Evolutionary conservation across 1,284 basidiomycete species (phyloP).

Genomic region (Athelia psychrophila): DNA sequence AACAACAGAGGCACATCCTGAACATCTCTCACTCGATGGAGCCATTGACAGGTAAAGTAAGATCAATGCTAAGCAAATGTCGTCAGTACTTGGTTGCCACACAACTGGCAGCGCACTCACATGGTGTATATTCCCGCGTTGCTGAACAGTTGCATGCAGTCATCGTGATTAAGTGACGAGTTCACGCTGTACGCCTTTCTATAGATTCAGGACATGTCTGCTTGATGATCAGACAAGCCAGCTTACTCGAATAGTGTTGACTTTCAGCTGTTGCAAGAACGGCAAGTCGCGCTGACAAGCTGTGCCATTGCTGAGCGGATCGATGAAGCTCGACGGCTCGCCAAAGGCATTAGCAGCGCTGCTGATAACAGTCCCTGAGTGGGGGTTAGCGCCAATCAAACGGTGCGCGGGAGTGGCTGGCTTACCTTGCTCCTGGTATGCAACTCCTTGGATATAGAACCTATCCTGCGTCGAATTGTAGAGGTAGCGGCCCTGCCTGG

Average conservation of each 20-base stretch:
- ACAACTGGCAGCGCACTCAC: conserved; percentile 38
- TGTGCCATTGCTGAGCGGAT: conserved; percentile 69
- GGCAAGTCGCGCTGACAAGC: conserved; percentile 81
- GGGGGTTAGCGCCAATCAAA: conserved; percentile 3
- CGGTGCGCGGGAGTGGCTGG: conserved; percentile 4
- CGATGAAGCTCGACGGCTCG: conserved; percentile 74
- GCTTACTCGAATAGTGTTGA: conserved; percentile 78
- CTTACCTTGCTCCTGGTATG: conserved; percentile 57
- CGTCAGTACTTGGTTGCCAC: not conserved
- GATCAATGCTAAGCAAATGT: conserved; percentile 62
- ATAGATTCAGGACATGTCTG: too few species aligned
- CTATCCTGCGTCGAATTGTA: conserved; percentile 70
- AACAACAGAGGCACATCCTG: too few species aligned
- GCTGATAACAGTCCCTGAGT: conserved; percentile 42
- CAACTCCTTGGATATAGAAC: conserved; percentile 83
- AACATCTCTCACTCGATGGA: conserved; percentile 56
- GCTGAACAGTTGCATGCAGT: conserved; percentile 79
- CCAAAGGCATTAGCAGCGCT: conserved; percentile 68
- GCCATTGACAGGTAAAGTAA: conserved; percentile 82
- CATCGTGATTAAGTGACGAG: conserved; percentile 78
- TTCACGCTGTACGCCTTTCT: conserved; percentile 90
- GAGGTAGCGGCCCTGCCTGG: conserved; percentile 74
- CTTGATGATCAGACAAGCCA: too few species aligned
- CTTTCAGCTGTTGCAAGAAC: conserved; percentile 65
- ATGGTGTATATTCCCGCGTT: conserved; percentile 86